Evolutionary conservation across 148 eudicot genomes (phyloP).

Genomic region (Beta vulgaris): DNA sequence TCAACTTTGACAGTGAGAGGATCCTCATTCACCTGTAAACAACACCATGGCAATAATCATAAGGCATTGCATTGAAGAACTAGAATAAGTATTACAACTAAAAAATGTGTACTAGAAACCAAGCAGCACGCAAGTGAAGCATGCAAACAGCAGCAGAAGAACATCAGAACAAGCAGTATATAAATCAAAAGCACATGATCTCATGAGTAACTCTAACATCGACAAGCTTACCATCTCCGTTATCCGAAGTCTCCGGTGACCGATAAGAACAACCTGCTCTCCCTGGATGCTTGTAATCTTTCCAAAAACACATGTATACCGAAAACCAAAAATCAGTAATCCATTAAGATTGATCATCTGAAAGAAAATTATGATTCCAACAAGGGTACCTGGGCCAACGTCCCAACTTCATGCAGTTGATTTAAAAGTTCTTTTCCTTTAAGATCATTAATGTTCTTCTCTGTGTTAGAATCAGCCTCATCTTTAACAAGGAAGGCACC

Average conservation of each 20-base stretch:
- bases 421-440: conserved; percentile 81
- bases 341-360: background rate
- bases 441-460: conserved; percentile 66
- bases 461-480: conserved; percentile 71
- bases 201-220: background rate
- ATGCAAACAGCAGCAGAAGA: conserved; percentile 11
- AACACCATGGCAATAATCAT: conserved; percentile 16
- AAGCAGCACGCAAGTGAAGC: too few relatives aligned
- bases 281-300: conserved; percentile 93
- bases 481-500: conserved; percentile 96
- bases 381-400: conserved; percentile 77
- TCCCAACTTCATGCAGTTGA: conserved; percentile 94
- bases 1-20: conserved; percentile 96
- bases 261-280: conserved; percentile 86
- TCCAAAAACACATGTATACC: conserved; percentile 18
- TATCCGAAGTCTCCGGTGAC: conserved; percentile 88
- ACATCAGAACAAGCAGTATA: background rate
- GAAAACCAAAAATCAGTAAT: conserved; percentile 5
- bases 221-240: conserved; percentile 76
- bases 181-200: background rate
- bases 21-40: conserved; percentile 84
- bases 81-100: background rate
- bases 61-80: background rate
- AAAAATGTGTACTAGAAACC: background rate
- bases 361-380: background rate